A percentile compares a stretch with the other conserved stretches of the same genome.
Evolutionary conservation across 768 basidiomycete genomes (phyloP).

Genomic region (Lanmaoa pseudosensibilis): DNA sequence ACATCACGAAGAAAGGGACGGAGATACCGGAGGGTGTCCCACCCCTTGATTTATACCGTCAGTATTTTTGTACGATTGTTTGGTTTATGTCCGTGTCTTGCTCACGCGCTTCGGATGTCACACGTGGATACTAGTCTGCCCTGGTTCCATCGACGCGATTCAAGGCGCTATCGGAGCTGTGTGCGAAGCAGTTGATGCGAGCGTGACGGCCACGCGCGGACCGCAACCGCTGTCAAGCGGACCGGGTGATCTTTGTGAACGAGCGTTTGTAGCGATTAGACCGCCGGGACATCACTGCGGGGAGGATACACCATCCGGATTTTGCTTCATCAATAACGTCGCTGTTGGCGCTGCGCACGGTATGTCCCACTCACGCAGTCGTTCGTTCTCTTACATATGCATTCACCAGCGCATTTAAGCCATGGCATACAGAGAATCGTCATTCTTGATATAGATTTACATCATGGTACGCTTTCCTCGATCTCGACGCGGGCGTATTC

Average conservation of each 20-base stretch:
- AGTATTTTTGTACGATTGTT: constrained; percentile 24
- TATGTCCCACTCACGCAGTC: constrained; percentile 31
- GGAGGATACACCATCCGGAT: constrained; percentile 85
- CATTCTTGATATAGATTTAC: constrained; percentile 78
- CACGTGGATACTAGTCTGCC: constrained; percentile 56
- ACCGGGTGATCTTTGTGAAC: constrained; percentile 24
- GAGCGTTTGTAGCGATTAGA: constrained; percentile 80
- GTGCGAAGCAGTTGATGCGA: constrained; percentile 82
- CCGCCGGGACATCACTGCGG: constrained; percentile 97
- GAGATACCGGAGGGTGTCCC: constrained; percentile 75
- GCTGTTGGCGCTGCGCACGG: constrained; percentile 89
- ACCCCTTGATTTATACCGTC: constrained; percentile 84
- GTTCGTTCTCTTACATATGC: not conserved
- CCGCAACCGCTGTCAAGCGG: constrained; percentile 9
- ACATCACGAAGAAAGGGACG: constrained; percentile 58
- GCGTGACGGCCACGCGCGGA: constrained; percentile 38
- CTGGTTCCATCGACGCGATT: constrained; percentile 71
- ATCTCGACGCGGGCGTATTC: not conserved
- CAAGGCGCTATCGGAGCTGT: constrained; percentile 80
- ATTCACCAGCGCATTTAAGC: constrained; percentile 70
- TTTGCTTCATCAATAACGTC: constrained; percentile 96
- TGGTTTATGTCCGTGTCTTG: not conserved
- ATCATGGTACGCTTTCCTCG: constrained; percentile 22
- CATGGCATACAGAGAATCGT: constrained; percentile 77
- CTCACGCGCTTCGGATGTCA: not conserved